A percentile compares a stretch with the other conserved stretches of the same genome.
phyloP scores from a whole-genome alignment of 2,329 filamentous ascomycete genomes.

The Cladosporium sp. region DNA sequence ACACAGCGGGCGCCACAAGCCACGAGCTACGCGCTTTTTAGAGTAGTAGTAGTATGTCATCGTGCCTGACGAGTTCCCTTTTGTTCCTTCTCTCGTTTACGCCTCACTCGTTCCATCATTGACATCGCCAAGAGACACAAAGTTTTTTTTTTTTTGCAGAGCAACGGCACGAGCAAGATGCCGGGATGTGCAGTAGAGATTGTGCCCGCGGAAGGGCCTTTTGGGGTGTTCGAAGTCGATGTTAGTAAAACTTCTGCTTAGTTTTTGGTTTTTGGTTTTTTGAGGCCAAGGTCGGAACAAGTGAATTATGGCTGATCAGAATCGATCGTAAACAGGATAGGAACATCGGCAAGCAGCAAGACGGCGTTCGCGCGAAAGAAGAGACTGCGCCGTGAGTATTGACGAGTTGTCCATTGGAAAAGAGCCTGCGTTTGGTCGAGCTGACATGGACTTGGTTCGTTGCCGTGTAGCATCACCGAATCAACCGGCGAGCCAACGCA shows the following conservation, averaged over 20 bases:
- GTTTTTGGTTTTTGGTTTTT: no score
- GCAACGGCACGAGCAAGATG: not conserved
- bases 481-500: conserved; percentile 21
- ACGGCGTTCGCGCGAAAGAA: not conserved
- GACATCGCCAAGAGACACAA: not conserved
- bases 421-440: not conserved
- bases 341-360: not conserved
- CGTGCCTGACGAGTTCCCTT: no score
- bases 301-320: not conserved
- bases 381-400: conserved; percentile 2
- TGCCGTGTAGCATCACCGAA: conserved; percentile 7
- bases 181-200: not conserved
- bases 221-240: not conserved
- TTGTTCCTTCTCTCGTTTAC: not conserved
- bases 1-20: not conserved
- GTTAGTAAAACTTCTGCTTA: no score
- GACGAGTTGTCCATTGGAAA: no score
- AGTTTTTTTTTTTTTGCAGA: not conserved
- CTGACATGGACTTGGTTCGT: not conserved
- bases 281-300: no score
- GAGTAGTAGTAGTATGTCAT: no score
- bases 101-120: not conserved
- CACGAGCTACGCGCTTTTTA: not conserved
- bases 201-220: not conserved
- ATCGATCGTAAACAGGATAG: not conserved